Evolutionary conservation across 169 alveolate genomes (phyloP), one percentile per base, ranked within the genome.

Genomic region (Theileria equi): DNA sequence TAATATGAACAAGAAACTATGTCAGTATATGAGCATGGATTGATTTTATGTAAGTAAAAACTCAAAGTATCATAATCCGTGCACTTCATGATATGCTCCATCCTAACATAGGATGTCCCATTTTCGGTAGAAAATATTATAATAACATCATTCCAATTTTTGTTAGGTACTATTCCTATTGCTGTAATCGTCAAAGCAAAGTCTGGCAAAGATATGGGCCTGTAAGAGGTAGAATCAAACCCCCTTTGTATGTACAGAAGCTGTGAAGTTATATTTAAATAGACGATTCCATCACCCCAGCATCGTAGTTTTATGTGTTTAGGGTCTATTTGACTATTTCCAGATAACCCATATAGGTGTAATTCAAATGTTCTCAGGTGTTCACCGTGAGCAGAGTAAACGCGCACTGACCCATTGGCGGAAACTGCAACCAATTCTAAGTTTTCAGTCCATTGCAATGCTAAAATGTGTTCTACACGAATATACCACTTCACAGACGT

Each of bases 301-400:
- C 57, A 32, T 54, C 40, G 28, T 19, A 58, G 35, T 44, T 43
- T 41, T 17, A 62, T 68, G 45, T 62, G 21, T 28, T 43, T 34
- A 1, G 35, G 25, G 38, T 61, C 83, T n/a, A 73, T 23, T 19
- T 34, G 4, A 28, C 25, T 40, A 16, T 47, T 41, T 17, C 31
- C 26, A 25, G 64, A n/a, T 6, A 13, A 34, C 23, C 67, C 67
- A 41, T 40, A 57, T 6, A 52, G 28, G 19, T 35, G 41, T n/a
- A 73, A 70, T 57, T 73, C 52, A 40, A 62, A 73, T 54, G 66
- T 38, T 32, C 55, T 59, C 60, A 73, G 16, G 32, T 54, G 55
- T 41, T 73, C 83, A 21, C 83, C 83, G 35, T 73, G 60, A 5
- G 78, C 68, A 7, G 83, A 73, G 44, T 57, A 62, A 16, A 73